phyloP scores from a whole-genome alignment of 768 basidiomycete species.

The Tephrocybe sp. region DNA sequence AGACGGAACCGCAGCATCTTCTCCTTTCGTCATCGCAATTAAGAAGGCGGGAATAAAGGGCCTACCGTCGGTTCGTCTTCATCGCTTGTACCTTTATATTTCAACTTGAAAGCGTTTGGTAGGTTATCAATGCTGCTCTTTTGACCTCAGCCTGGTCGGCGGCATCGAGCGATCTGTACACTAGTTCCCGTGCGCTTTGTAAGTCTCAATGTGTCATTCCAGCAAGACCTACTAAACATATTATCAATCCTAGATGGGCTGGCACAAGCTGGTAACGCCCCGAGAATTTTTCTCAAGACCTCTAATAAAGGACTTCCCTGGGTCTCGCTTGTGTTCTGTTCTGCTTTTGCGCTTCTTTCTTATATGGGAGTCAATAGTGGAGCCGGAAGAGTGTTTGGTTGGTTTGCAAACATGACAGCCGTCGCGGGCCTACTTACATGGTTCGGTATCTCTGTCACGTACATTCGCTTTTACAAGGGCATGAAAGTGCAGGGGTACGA shows the following conservation, averaged over 20 bases:
- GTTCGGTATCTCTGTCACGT: constrained; percentile 75
- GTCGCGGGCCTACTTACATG: constrained; percentile 73
- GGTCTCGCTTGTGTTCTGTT: constrained; percentile 64
- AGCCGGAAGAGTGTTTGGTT: constrained; percentile 72
- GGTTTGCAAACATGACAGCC: constrained; percentile 79
- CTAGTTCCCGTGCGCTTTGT: constrained; percentile 85
- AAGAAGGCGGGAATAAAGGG: constrained; percentile 79
- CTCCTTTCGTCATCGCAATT: constrained; percentile 93
- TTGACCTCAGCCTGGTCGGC: constrained; percentile 93
- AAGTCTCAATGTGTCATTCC: constrained; percentile 19
- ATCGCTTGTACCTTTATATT: background rate
- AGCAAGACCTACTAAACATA: background rate
- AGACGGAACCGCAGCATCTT: constrained; percentile 63
- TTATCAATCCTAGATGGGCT: constrained; percentile 61
- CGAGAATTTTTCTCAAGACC: constrained; percentile 70
- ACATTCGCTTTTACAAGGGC: constrained; percentile 83
- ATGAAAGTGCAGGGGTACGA: constrained; percentile 77
- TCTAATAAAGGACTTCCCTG: constrained; percentile 75
- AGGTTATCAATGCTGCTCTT: constrained; percentile 81
- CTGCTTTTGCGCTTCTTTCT: constrained; percentile 66
- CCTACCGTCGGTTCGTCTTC: constrained; percentile 65
- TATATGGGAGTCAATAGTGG: constrained; percentile 75
- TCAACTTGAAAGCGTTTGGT: background rate
- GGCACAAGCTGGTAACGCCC: constrained; percentile 77
- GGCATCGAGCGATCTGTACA: constrained; percentile 85